phyloP scores from a whole-genome alignment of 805 yeast species.

The Danielozyma ontarioensis region DNA sequence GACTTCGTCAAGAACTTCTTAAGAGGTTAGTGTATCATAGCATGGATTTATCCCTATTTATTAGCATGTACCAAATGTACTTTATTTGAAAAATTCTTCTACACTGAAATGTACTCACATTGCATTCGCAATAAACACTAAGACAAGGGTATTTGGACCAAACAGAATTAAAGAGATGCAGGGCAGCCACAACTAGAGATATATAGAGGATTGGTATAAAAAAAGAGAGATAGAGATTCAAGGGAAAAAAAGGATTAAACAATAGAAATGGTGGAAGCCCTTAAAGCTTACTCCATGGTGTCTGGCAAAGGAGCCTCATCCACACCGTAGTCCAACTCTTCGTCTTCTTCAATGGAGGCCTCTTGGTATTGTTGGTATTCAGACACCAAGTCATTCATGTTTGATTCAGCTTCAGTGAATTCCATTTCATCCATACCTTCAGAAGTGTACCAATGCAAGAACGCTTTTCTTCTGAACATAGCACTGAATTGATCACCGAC shows the following conservation, averaged over 20 bases:
- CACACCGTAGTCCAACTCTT: slow-evolving; percentile 60
- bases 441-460: slow-evolving; percentile 92
- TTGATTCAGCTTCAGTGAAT: slow-evolving; percentile 89
- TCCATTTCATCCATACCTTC: slow-evolving; percentile 97
- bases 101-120: background rate
- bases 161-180: background rate
- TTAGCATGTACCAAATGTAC: no score
- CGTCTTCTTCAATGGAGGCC: slow-evolving; percentile 71
- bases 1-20: slow-evolving; percentile 70
- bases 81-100: background rate
- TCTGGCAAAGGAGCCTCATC: slow-evolving; percentile 61
- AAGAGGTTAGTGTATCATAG: slow-evolving; percentile 36
- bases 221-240: slow-evolving; percentile 1
- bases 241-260: background rate
- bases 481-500: slow-evolving; percentile 86
- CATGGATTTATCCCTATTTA: background rate
- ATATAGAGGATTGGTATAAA: background rate
- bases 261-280: slow-evolving; percentile 1
- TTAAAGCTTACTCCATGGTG: slow-evolving; percentile 32
- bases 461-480: slow-evolving; percentile 91
- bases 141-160: slow-evolving; percentile 2
- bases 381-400: slow-evolving; percentile 81
- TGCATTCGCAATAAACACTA: slow-evolving; percentile 2
- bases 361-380: slow-evolving; percentile 93
- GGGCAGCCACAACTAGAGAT: slow-evolving; percentile 4